Percentiles rank a stretch among this genome's conserved stretches.
Evolutionary conservation across 305 asterid species (phyloP).

Genomic region (Fraxinus baroniana): DNA sequence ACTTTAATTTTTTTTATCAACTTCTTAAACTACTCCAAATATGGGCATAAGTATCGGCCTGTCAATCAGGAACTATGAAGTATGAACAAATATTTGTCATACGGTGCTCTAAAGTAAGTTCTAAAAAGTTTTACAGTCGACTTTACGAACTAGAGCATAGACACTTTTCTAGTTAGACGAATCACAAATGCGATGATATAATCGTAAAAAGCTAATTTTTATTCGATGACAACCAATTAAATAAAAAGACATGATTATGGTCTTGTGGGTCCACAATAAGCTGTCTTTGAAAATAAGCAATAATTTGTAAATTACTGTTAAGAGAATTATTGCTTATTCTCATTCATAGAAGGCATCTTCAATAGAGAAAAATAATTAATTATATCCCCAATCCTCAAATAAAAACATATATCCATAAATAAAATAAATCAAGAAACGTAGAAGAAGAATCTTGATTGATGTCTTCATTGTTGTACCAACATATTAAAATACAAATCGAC

Average conservation of each 20-base stretch:
- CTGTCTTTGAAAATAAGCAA: background rate
- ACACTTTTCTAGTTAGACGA: background rate
- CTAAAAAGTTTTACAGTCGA: background rate
- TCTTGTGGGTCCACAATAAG: background rate
- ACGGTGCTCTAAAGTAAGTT: background rate
- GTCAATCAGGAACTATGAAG: too few relatives aligned
- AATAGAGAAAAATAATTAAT: background rate
- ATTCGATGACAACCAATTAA: background rate
- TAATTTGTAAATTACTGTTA: conserved; percentile 7
- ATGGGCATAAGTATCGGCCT: too few relatives aligned
- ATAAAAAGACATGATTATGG: background rate
- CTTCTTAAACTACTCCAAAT: background rate
- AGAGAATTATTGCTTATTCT: background rate
- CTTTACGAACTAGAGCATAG: background rate
- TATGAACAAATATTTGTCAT: too few relatives aligned
- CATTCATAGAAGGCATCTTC: conserved; percentile 28
- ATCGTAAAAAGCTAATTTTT: background rate
- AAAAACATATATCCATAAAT: too few relatives aligned
- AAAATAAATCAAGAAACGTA: background rate
- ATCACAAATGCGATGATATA: background rate
- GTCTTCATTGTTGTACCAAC: conserved; percentile 35
- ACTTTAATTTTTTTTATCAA: too few relatives aligned
- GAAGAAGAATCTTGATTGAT: conserved; percentile 41
- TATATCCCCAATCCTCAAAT: background rate
- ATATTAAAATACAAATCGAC: conserved; percentile 43